A percentile compares a stretch with the other conserved stretches of the same genome.
phyloP scores from a whole-genome alignment of 2,329 filamentous ascomycete genomes.

The Colletotrichum lini region DNA sequence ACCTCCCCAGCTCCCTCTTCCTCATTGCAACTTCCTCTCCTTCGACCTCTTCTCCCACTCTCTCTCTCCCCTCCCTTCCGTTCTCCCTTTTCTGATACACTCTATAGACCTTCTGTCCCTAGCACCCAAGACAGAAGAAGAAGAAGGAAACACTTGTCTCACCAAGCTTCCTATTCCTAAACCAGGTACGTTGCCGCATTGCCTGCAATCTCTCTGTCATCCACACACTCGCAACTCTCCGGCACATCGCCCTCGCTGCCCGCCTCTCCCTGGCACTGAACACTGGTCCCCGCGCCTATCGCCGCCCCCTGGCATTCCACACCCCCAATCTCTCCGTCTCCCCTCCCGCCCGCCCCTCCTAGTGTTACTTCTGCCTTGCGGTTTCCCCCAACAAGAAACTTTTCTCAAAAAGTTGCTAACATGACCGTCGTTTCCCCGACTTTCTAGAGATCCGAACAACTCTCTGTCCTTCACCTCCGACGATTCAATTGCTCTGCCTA shows the following conservation, averaged over 20 bases:
- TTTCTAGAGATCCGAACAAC: slow-evolving; percentile 38
- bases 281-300: slow-evolving; percentile 9
- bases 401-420: slow-evolving; percentile 29
- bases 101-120: slow-evolving; percentile 39
- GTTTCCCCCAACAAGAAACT: slow-evolving; percentile 40
- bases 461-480: slow-evolving; percentile 39
- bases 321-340: neutral
- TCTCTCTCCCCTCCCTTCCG: slow-evolving; percentile 42
- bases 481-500: slow-evolving; percentile 33
- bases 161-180: slow-evolving; percentile 24
- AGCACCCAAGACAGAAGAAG: slow-evolving; percentile 37
- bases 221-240: neutral
- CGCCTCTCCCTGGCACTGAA: slow-evolving; percentile 9
- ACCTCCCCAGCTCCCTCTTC: slow-evolving; percentile 27
- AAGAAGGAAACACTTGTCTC: slow-evolving; percentile 37
- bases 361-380: neutral
- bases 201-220: neutral
- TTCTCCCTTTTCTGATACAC: slow-evolving; percentile 38
- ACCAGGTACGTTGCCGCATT: slow-evolving; percentile 32
- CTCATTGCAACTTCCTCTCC: neutral
- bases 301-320: slow-evolving; percentile 34
- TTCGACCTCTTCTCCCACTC: slow-evolving; percentile 35
- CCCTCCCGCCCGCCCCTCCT: slow-evolving; percentile 14
- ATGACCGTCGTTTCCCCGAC: slow-evolving; percentile 9
- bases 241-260: neutral